Evolutionary conservation across 192 early-diverging fungal species (phyloP).

Genomic region (Coemansia sp.): DNA sequence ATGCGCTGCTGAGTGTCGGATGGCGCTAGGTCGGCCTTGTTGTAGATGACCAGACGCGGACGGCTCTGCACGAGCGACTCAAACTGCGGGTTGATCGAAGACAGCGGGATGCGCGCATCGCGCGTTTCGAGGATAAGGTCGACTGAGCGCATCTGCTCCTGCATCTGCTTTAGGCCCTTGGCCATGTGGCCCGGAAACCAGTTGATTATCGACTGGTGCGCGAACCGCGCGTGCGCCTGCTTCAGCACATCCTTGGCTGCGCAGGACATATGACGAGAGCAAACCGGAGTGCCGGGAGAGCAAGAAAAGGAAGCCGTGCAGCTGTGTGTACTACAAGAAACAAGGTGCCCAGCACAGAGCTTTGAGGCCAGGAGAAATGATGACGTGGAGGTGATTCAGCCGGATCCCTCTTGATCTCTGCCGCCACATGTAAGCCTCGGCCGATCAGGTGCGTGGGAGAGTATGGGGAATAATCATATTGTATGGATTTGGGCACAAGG

Average conservation of each 20-base stretch:
- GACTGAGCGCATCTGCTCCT: slow-evolving; percentile 63
- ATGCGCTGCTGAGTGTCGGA: slow-evolving; percentile 35
- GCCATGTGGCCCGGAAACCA: slow-evolving; percentile 91
- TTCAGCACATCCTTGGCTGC: not conserved
- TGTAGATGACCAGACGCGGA: slow-evolving; percentile 82
- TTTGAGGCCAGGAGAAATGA: too few species aligned
- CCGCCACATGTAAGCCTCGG: too few species aligned
- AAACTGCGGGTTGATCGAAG: slow-evolving; percentile 83
- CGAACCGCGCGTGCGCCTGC: slow-evolving; percentile 26
- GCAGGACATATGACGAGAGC: too few species aligned
- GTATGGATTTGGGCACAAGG: too few species aligned
- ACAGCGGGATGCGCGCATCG: slow-evolving; percentile 91
- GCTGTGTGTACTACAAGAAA: too few species aligned
- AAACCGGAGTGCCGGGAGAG: too few species aligned
- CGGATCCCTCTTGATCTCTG: too few species aligned
- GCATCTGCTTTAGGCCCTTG: slow-evolving; percentile 70
- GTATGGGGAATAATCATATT: too few species aligned
- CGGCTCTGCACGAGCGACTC: slow-evolving; percentile 62
- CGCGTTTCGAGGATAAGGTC: slow-evolving; percentile 92
- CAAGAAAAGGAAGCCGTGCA: too few species aligned
- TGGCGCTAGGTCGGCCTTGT: slow-evolving; percentile 88
- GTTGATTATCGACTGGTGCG: slow-evolving; percentile 66
- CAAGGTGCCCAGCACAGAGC: too few species aligned
- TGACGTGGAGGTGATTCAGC: too few species aligned
- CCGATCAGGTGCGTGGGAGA: too few species aligned